Base-by-base conservation (phyloP, 148 eudicot species). In the Beta vulgaris region DNA sequence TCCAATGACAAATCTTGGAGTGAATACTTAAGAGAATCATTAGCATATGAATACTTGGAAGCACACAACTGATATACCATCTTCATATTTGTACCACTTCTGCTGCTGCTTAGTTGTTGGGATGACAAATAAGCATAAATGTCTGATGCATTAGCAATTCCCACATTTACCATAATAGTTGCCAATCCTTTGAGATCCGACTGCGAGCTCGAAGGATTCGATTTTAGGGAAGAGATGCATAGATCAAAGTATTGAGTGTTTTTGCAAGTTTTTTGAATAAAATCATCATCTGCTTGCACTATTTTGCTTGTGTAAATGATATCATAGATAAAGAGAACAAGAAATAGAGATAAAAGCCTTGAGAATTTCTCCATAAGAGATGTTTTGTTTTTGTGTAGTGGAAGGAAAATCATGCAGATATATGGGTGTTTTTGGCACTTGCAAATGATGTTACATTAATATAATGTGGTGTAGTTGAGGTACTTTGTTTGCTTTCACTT, bases 181-280 rank as follows among this genome's bases (percentile, higher is more conserved):
- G 94, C 94, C 44, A 93, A 62, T 9, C 92, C 94, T 59, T 88
- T 91, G 11, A 86, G 85, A 76, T 93, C 97, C 2, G 90, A 85
- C 32, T 82, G 71, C 2, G 77, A 59, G 70, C 96, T 93, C 0
- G 88, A 59, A 2, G 92, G 84, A 60, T 93, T 70, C 1, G 94
- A 82, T 78, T 85, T 83, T 23, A 93, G 84, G 0, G 97, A 83
- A 3, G 94, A 85, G 34, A 89, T 66, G 65, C 98, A 93, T 7
- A 93, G 83, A 32, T 90, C 89, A 25, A 79, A 83, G 87, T 87
- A 82, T 36, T 84, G 86, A 31, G 97, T 91, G 82, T 74, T 83
- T 49, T 89, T 84, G 76, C 98, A 93, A 12, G 94, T 91, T 39
- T 70, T 86, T 26, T 87, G 83, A 76, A 93, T 91, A 71, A 93